Base-by-base conservation (phyloP, 495 filamentous ascomycete genomes). In the Hypoxylon lienhwacheense region DNA sequence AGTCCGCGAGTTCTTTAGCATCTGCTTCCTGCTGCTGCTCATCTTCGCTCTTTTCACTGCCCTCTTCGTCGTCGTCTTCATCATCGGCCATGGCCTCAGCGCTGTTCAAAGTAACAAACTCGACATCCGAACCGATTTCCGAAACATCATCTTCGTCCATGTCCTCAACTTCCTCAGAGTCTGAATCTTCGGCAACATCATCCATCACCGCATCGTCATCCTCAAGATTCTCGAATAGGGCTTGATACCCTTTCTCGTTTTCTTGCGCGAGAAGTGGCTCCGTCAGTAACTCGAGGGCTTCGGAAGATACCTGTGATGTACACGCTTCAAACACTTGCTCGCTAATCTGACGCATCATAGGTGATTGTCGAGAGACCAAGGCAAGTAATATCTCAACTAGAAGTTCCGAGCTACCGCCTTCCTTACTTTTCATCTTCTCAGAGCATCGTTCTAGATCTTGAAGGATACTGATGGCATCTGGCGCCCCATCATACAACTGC, bases 361-460 rank as follows among this genome's bases (percentile, higher is more conserved):
- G 81, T 5, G 90, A 96, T 5, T 83, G 90, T 66, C 89, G 92
- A 0, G 91, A 89, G 6, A 93, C 81, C 69, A 97, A 89, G 57
- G 87, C 85, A 7, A 98, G 74, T 11, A 98, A 71, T 41, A 97
- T 85, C 54, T 97, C 95, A 14, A 97, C 83, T 20, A 98, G 69
- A 14, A 88, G 81, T 60, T 88, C 85, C 0, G 87, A 83, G 2
- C 81, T 79, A 31, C 88, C 85, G 1, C 73, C 63, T 11, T 81
- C 80, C 7, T 75, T 73, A 20, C 77, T 75, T 51, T 82, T 80
- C 68, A 80, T 70, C 45, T 85, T 85, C 37, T 87, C 75, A 54
- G 86, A 89, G 67, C 84, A 88, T 33, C 82, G 73, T 37, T 85
- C 79, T 7, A 95, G 67, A 60, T 95, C 90, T 12, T 86, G 79